A percentile compares a stretch with the other conserved stretches of the same genome.
Conservation (phyloP, 192 early-diverging fungal species). For the Rhizophlyctis rosea region DNA sequence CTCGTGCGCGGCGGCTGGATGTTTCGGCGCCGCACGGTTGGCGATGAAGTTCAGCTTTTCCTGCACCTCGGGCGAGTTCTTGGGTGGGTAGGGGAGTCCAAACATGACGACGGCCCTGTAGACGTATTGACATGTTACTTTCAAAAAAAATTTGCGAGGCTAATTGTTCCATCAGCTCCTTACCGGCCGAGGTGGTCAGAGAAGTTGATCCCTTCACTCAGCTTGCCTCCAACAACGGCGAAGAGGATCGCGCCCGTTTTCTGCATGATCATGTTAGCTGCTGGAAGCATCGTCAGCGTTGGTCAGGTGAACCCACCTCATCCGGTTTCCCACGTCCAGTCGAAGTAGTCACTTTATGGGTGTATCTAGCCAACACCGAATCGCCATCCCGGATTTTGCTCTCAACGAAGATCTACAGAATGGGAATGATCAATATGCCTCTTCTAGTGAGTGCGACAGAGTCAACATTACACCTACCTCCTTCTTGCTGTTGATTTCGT, state of each 20-base stretch:
- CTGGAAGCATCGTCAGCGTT: no score
- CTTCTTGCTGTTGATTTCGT: conserved; percentile 61
- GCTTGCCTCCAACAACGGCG: conserved; percentile 85
- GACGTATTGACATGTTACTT: no score
- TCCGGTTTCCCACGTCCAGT: no score
- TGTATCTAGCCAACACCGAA: no score
- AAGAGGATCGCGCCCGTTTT: conserved; percentile 71
- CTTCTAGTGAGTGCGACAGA: no score
- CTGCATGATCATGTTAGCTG: no score
- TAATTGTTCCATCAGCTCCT: no score
- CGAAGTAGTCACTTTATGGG: no score
- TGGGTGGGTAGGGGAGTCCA: conserved; percentile 84
- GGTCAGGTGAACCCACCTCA: no score
- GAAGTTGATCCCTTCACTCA: conserved; percentile 93
- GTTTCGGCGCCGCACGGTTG: background rate
- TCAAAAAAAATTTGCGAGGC: conserved; percentile 9
- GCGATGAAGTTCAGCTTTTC: conserved; percentile 72
- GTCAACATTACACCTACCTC: conserved; percentile 44
- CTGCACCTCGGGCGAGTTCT: conserved; percentile 67
- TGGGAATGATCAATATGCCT: no score
- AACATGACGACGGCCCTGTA: conserved; percentile 81
- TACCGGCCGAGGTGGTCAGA: conserved; percentile 74
- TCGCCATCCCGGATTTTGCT: no score
- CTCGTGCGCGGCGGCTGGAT: background rate
- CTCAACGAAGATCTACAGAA: no score